Evolutionary conservation across 73 alveolate genomes (phyloP).

Genomic region (Paramecium primaurelia): DNA sequence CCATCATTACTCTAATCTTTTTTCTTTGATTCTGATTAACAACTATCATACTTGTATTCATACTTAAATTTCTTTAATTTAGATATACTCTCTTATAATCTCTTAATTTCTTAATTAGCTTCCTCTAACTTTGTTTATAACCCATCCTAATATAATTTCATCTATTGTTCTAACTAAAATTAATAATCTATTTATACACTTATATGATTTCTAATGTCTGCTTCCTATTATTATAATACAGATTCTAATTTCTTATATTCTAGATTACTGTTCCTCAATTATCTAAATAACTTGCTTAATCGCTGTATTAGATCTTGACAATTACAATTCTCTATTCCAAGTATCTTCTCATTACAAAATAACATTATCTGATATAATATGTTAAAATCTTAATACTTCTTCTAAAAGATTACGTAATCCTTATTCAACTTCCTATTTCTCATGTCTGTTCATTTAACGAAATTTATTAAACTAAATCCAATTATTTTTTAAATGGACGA

Average conservation of each 20-base stretch:
- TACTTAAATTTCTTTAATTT: background rate
- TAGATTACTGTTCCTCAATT: background rate
- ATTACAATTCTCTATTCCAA: background rate
- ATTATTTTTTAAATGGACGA: conserved; percentile 9
- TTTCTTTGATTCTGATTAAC: background rate
- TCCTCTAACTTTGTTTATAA: background rate
- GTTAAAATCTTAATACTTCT: background rate
- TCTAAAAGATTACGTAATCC: background rate
- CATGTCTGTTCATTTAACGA: conserved; percentile 14
- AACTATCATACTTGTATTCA: background rate
- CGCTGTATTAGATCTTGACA: background rate
- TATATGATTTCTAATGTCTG: conserved; percentile 27
- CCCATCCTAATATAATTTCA: background rate
- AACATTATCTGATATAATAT: background rate
- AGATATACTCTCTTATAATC: background rate
- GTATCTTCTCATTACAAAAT: background rate
- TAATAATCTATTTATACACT: background rate
- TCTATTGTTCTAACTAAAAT: background rate
- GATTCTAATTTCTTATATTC: background rate
- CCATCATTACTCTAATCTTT: background rate
- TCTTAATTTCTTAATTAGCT: background rate
- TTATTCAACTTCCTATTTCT: background rate
- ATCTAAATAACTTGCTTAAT: background rate
- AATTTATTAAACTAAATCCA: background rate
- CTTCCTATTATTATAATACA: background rate